Base-by-base conservation (phyloP, 148 eudicot species). In the Beta vulgaris region DNA sequence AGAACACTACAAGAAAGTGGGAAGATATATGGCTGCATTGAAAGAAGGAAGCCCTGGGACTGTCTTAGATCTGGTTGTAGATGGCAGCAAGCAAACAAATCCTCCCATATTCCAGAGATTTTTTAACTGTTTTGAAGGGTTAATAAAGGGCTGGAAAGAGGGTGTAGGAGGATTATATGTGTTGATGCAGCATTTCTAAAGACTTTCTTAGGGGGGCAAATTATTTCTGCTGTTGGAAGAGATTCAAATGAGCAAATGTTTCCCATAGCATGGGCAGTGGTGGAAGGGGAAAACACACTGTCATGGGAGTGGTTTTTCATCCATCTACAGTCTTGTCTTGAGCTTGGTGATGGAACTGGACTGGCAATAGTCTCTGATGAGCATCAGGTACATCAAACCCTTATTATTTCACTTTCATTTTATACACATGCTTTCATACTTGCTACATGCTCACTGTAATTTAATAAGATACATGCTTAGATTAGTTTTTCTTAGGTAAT, bases 201-300 rank as follows among this genome's bases (percentile, higher is more conserved):
- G 28, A 55, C 21, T 1, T 72, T 72, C 7, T 14, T 72, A 3
- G 74, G 64, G 13, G 63, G 74, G 0, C 35, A 44, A 32, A 0
- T 72, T 0, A 8, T 72, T 1, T 8, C 14, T 29, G 48, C 18
- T 5, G 32, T 54, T 18, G 46, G 64, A 0, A 72, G 64, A 19
- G 49, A 72, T 55, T 44, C 18, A 0, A 72, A 72, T 54, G 62
- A 72, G 1, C 74, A 72, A 4, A 72, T 55, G 63, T 55, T 8
- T 9, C 74, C 34, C 3, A 2, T 72, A 9, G 60, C 74, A 7
- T 72, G 74, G 64, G 74, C 0, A 18, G 34, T 53, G 0, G 46
- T 37, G 4, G 64, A 72, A 15, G 64, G 44, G 14, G 74, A 36
- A 15, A 72, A 72, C 19, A 55, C 13, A 34, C 15, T 53, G 2